phyloP scores from a whole-genome alignment of 2,329 filamentous ascomycete species.

The Scopulariopsis brevicaulis region DNA sequence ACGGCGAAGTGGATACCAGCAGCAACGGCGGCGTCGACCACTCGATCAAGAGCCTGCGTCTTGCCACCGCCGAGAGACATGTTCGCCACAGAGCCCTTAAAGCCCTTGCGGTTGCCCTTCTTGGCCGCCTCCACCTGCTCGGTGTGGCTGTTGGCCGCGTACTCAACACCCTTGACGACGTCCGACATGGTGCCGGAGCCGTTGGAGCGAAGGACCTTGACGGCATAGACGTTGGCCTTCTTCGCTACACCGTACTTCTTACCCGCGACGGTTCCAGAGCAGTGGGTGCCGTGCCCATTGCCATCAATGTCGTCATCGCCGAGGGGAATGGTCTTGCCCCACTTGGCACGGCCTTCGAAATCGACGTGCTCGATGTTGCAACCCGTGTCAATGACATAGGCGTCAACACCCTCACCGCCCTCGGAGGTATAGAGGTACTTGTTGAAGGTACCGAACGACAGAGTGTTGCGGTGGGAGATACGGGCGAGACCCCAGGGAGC shows the following conservation, averaged over 20 bases:
- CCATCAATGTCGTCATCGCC: slow-evolving; percentile 84
- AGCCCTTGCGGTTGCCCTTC: slow-evolving; percentile 83
- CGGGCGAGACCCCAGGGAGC: slow-evolving; percentile 98
- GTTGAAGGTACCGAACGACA: slow-evolving; percentile 91
- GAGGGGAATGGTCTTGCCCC: slow-evolving; percentile 90
- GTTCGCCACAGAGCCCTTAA: slow-evolving; percentile 98
- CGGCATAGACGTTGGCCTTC: slow-evolving; percentile 92
- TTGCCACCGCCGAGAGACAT: slow-evolving; percentile 99
- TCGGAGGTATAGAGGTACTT: slow-evolving; percentile 91
- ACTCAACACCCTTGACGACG: slow-evolving; percentile 97
- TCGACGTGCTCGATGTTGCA: slow-evolving; percentile 91
- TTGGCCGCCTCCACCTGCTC: slow-evolving; percentile 69
- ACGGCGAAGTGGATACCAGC: slow-evolving; percentile 96
- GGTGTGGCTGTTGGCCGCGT: slow-evolving; percentile 69
- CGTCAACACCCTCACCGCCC: slow-evolving; percentile 94
- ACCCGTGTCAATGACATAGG: slow-evolving; percentile 97
- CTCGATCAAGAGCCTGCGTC: slow-evolving; percentile 79
- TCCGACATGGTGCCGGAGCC: slow-evolving; percentile 98
- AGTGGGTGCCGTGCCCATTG: slow-evolving; percentile 98
- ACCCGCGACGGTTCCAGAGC: slow-evolving; percentile 93
- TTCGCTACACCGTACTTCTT: slow-evolving; percentile 99
- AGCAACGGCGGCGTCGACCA: slow-evolving; percentile 86
- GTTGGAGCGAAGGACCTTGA: slow-evolving; percentile 97
- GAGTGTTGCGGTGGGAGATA: slow-evolving; percentile 83
- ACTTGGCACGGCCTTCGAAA: slow-evolving; percentile 89